Evolutionary conservation across 164 flowering plant genomes (phyloP).

Genomic region (Saururus chinensis): DNA sequence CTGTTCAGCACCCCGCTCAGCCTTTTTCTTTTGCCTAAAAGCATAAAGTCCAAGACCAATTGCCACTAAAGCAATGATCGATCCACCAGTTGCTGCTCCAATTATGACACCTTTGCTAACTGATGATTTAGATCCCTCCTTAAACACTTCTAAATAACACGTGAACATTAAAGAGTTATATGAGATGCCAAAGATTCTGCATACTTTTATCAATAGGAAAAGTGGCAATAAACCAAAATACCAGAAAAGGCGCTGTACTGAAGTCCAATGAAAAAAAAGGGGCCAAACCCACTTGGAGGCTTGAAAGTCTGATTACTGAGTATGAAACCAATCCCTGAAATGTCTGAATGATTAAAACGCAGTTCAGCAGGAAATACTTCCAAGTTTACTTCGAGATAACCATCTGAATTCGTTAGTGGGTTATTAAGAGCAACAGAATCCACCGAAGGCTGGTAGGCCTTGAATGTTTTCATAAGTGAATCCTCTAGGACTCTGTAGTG

Average conservation of each 20-base stretch:
- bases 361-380: conserved; percentile 68
- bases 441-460: conserved; percentile 41
- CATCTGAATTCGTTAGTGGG: conserved; percentile 51
- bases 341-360: conserved; percentile 50
- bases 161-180: not conserved
- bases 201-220: not conserved
- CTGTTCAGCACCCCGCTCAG: conserved; percentile 47
- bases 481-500: conserved; percentile 53
- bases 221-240: not conserved
- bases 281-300: conserved; percentile 57
- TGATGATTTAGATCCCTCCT: conserved; percentile 10
- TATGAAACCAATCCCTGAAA: conserved; percentile 52
- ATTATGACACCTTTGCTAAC: conserved; percentile 23
- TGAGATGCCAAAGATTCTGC: not conserved
- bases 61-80: conserved; percentile 32
- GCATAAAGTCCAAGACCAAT: conserved; percentile 46
- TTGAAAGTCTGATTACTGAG: conserved; percentile 54
- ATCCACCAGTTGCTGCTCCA: conserved; percentile 41
- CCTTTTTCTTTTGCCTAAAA: conserved; percentile 55
- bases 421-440: conserved; percentile 73
- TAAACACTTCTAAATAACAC: conserved; percentile 1
- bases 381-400: conserved; percentile 61
- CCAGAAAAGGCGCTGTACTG: conserved; percentile 44
- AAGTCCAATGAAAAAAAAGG: conserved; percentile 44
- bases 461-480: conserved; percentile 36